A percentile compares a stretch with the other conserved stretches of the same genome.
phyloP scores from a whole-genome alignment of 2,329 filamentous ascomycete species.

The Clonostachys sp. region DNA sequence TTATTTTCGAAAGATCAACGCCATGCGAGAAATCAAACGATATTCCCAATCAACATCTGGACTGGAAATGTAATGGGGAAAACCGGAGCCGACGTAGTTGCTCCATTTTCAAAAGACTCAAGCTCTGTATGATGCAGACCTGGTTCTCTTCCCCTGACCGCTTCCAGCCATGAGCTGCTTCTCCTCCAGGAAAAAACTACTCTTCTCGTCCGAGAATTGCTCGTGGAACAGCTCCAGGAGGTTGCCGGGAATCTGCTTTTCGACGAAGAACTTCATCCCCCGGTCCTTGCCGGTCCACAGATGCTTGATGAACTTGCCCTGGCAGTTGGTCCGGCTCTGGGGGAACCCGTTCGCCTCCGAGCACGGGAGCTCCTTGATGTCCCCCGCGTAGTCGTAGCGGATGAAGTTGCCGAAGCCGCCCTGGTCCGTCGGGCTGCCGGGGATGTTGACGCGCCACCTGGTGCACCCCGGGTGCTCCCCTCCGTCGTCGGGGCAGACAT shows the following conservation, averaged over 20 bases:
- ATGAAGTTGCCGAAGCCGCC: slow-evolving; percentile 37
- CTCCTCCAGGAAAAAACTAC: slow-evolving; percentile 26
- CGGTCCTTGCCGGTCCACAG: slow-evolving; percentile 34
- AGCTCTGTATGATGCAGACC: too few species aligned
- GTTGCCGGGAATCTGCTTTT: slow-evolving; percentile 27
- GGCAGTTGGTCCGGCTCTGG: slow-evolving; percentile 27
- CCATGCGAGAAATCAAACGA: too few species aligned
- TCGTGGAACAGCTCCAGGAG: slow-evolving; percentile 27
- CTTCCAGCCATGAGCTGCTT: slow-evolving; percentile 19
- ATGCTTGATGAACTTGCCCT: slow-evolving; percentile 35
- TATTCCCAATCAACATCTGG: too few species aligned
- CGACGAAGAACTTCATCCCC: slow-evolving; percentile 31
- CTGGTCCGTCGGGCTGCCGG: slow-evolving; percentile 33
- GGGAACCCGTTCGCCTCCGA: slow-evolving; percentile 38
- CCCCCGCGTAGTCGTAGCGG: slow-evolving; percentile 32
- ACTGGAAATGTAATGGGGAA: too few species aligned
- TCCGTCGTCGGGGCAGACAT: slow-evolving; percentile 30
- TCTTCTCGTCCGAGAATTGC: slow-evolving; percentile 24
- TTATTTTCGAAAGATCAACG: too few species aligned
- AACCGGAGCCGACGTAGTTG: too few species aligned
- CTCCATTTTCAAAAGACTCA: too few species aligned
- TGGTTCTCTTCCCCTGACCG: too few species aligned
- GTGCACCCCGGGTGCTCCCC: slow-evolving; percentile 29
- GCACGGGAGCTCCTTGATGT: slow-evolving; percentile 33
- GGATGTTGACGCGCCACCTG: slow-evolving; percentile 26